Evolutionary conservation across 108 stramenopile genomes (phyloP).

Genomic region (Skeletonema potamos): DNA sequence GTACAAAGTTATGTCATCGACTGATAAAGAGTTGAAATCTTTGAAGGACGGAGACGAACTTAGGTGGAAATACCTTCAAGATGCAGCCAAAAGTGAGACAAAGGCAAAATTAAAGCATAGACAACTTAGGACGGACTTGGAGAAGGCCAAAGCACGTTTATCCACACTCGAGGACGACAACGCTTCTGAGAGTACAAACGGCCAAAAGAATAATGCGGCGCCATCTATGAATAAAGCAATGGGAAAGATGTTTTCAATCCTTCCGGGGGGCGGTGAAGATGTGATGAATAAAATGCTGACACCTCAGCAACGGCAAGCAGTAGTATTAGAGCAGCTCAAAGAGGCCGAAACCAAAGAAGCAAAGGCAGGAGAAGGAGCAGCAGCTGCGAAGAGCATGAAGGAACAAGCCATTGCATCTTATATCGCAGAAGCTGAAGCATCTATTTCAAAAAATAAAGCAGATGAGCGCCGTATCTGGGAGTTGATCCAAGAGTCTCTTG

Average conservation of each 20-base stretch:
- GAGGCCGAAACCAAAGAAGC: slow-evolving; percentile 61
- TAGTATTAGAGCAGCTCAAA: slow-evolving; percentile 49
- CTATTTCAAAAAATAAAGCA: slow-evolving; percentile 43
- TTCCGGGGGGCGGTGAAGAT: slow-evolving; percentile 66
- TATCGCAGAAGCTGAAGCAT: slow-evolving; percentile 31
- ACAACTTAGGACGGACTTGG: slow-evolving; percentile 46
- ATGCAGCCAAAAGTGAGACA: slow-evolving; percentile 57
- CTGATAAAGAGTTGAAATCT: slow-evolving; percentile 46
- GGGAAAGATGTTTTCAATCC: slow-evolving; percentile 57
- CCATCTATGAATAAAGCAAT: slow-evolving; percentile 53
- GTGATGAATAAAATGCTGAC: slow-evolving; percentile 73
- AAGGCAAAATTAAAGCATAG: slow-evolving; percentile 57
- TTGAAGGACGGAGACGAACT: slow-evolving; percentile 60
- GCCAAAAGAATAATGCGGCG: slow-evolving; percentile 19
- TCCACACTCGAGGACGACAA: slow-evolving; percentile 43
- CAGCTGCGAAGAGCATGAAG: slow-evolving; percentile 39
- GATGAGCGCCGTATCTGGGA: slow-evolving; percentile 54
- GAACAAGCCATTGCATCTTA: slow-evolving; percentile 44
- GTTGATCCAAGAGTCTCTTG: slow-evolving; percentile 41
- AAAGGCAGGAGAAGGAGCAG: slow-evolving; percentile 54
- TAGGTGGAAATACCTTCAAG: slow-evolving; percentile 73
- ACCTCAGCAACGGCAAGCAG: slow-evolving; percentile 50
- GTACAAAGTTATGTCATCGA: slow-evolving; percentile 36
- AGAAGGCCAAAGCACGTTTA: slow-evolving; percentile 61
- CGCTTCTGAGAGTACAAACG: slow-evolving; percentile 6